Evolutionary conservation across 768 basidiomycete species (phyloP), one percentile per base, ranked within the genome.

Genomic region (Lanmaoa rubissima): DNA sequence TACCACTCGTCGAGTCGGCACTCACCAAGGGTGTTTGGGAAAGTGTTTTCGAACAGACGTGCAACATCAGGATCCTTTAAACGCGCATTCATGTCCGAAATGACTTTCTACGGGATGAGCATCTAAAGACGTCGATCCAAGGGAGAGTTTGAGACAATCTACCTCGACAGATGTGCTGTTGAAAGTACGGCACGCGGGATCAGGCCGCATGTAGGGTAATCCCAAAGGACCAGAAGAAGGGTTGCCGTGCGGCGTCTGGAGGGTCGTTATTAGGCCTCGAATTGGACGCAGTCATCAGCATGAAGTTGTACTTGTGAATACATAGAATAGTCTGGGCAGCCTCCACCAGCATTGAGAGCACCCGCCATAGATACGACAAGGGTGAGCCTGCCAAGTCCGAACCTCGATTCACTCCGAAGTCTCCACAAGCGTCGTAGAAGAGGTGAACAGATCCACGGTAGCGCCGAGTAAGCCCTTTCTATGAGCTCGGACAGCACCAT

Each of bases 21-120:
- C 76, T 56, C 61, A 88, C 88, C 89, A 44, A 92, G 79, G 0
- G 90, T 92, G 62, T 90, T 90, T 4, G 90, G 90, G 65, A 90
- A 90, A 1, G 89, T 86, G 59, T 91, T 92, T 69, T 90, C 89
- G 61, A 92, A 92, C 21, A 92, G 68, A 48, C 87, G 80, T 13
- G 89, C 90, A 50, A 92, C 61, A 63, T 92, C 90, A 0, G 88
- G 86, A 65, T 92, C 87, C 66, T 84, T 90, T 54, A 92, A 73
- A 44, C 85, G 78, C 17, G 74, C 67, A 42, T 81, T 90, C 86
- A 90, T 87, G 68, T 91, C 86, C n/a, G 60, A 62, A 32, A 91
- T 86, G 31, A 90, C 87, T 78, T 82, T 78, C 88, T 90, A 59
- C 4, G 47, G 12, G 28, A 40, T 31, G 38, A 13, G 2, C 16